phyloP scores from a whole-genome alignment of 495 filamentous ascomycete genomes.

The Tuber calosporum region DNA sequence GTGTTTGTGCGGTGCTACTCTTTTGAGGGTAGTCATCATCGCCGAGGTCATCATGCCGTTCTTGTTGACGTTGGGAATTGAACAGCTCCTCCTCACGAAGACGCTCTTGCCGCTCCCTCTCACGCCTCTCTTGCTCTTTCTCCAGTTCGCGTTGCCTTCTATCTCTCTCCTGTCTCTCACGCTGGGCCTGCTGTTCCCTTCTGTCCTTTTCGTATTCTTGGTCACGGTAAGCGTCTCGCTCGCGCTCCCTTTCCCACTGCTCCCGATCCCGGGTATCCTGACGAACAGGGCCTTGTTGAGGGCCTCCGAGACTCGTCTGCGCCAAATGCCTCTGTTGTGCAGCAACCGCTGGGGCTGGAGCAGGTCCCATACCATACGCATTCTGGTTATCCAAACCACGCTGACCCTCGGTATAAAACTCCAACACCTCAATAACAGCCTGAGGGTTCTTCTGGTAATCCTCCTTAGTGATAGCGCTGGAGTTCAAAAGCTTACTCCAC shows the following conservation, averaged over 20 bases:
- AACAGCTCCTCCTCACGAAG: constrained; percentile 37
- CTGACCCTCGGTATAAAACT: constrained; percentile 80
- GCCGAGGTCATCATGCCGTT: constrained; percentile 24
- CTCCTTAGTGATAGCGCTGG: constrained; percentile 93
- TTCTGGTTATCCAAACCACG: constrained; percentile 59
- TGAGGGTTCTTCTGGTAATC: constrained; percentile 98
- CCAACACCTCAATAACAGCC: constrained; percentile 91
- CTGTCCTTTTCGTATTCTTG: constrained; percentile 39
- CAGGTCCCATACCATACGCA: constrained; percentile 63
- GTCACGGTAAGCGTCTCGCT: constrained; percentile 48
- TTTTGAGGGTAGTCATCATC: constrained; percentile 40
- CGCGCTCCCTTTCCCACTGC: constrained; percentile 49
- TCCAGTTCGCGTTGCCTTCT: constrained; percentile 43
- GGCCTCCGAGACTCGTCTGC: constrained; percentile 53
- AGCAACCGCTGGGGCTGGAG: constrained; percentile 50
- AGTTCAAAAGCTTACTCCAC: constrained; percentile 91
- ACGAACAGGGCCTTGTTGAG: constrained; percentile 72
- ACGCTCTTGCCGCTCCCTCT: constrained; percentile 37
- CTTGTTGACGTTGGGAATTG: constrained; percentile 20
- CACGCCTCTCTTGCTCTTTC: constrained; percentile 40
- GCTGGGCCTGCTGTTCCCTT: constrained; percentile 37
- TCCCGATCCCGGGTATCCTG: constrained; percentile 51
- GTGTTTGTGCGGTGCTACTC: constrained; percentile 27
- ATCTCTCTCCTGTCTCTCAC: constrained; percentile 43
- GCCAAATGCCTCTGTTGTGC: constrained; percentile 45